phyloP scores from a whole-genome alignment of 345 rosid genomes.

The Eucalyptus fibrosa region DNA sequence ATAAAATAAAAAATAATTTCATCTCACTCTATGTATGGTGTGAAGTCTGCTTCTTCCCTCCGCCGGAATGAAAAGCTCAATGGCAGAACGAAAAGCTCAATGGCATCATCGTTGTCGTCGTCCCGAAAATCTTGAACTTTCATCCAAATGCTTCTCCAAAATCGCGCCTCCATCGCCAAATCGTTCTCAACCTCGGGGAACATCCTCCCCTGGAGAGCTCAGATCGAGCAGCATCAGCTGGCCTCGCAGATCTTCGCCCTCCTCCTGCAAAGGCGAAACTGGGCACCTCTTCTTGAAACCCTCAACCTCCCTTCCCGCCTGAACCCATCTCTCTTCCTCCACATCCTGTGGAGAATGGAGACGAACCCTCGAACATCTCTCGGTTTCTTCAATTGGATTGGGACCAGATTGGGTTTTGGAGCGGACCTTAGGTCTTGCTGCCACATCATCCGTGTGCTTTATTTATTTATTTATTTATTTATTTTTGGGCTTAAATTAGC shows the following conservation, averaged over 20 bases:
- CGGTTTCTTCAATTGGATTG: slow-evolving; percentile 45
- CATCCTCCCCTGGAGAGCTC: slow-evolving; percentile 34
- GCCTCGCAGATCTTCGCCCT: slow-evolving; percentile 41
- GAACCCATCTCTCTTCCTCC: slow-evolving; percentile 30
- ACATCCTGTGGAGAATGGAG: slow-evolving; percentile 35
- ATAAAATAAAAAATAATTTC: no score
- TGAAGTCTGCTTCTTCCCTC: not conserved
- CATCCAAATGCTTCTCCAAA: slow-evolving; percentile 1
- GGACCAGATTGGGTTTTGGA: slow-evolving; percentile 26
- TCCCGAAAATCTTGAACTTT: not conserved
- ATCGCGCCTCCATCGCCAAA: not conserved
- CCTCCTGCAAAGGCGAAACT: slow-evolving; percentile 40
- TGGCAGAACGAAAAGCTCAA: not conserved
- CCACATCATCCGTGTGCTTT: slow-evolving; percentile 14
- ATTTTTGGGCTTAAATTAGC: no score
- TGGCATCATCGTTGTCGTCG: not conserved
- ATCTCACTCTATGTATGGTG: not conserved
- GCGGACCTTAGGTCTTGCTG: slow-evolving; percentile 49
- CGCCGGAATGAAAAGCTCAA: not conserved
- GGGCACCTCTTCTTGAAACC: slow-evolving; percentile 21
- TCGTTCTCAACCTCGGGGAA: slow-evolving; percentile 18
- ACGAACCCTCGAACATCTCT: slow-evolving; percentile 24
- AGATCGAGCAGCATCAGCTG: slow-evolving; percentile 12
- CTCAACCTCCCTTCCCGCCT: slow-evolving; percentile 32
- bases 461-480: no score